Percentiles rank a stretch among this genome's conserved stretches.
Evolutionary conservation across 192 early-diverging fungal genomes (phyloP).

Genomic region (Backusella sp.): DNA sequence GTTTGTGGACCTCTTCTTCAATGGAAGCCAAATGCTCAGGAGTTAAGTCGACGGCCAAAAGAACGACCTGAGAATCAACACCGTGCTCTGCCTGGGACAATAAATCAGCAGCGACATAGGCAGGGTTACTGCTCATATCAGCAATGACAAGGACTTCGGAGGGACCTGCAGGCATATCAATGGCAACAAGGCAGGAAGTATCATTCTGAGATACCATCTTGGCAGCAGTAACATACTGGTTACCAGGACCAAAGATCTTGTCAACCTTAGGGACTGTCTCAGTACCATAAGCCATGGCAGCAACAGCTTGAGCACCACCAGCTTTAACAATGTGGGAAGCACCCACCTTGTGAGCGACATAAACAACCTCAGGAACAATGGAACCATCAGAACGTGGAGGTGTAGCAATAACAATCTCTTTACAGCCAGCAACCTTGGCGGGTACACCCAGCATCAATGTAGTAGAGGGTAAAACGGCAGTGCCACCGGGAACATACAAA

Average conservation of each 20-base stretch:
- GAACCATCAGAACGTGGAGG: conserved; percentile 92
- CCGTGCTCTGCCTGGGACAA: conserved; percentile 99
- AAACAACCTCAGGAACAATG: conserved; percentile 94
- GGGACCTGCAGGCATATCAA: conserved; percentile 99
- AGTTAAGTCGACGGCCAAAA: conserved; percentile 79
- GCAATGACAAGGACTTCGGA: conserved; percentile 99
- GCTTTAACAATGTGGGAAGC: conserved; percentile 90
- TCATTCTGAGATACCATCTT: conserved; percentile 98
- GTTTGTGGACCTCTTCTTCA: conserved; percentile 75
- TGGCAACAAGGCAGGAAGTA: conserved; percentile 87
- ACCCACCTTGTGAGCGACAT: conserved; percentile 96
- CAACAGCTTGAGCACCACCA: conserved; percentile 98
- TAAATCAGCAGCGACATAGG: conserved; percentile 94
- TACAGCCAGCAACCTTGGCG: conserved; percentile 95
- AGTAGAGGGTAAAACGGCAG: conserved; percentile 94
- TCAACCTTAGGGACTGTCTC: conserved; percentile 96
- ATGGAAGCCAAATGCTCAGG: conserved; percentile 70
- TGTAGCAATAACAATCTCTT: conserved; percentile 92
- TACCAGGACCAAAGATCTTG: conserved; percentile 99
- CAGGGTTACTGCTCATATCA: conserved; percentile 78
- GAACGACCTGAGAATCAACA: conserved; percentile 92
- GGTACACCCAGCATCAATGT: conserved; percentile 97
- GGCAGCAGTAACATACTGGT: conserved; percentile 99
- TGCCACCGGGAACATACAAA: conserved; percentile 97
- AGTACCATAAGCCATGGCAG: conserved; percentile 99